Percentiles rank a stretch among this genome's conserved stretches.
Evolutionary conservation across 768 basidiomycete species (phyloP).

Genomic region (Pulveroboletus ravenelii): DNA sequence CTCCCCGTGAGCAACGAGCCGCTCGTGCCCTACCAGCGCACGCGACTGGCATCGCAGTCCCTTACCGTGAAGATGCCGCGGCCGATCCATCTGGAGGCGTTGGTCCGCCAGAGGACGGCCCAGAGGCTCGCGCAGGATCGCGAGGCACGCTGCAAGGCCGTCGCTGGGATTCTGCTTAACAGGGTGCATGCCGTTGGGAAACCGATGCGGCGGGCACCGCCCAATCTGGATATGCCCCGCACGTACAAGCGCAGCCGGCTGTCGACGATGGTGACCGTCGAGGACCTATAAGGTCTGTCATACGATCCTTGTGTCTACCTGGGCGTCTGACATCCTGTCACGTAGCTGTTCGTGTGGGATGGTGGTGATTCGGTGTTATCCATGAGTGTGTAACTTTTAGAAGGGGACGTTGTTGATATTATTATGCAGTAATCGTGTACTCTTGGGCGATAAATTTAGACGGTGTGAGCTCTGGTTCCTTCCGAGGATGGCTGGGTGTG

Average conservation of each 20-base stretch:
- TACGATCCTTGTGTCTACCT: background rate
- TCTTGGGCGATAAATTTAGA: background rate
- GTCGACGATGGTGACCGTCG: conserved; percentile 47
- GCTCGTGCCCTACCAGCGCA: conserved; percentile 22
- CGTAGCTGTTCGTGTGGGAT: too few species aligned
- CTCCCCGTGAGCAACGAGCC: conserved; percentile 10
- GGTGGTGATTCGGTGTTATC: background rate
- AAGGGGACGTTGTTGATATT: background rate
- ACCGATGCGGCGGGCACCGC: conserved; percentile 43
- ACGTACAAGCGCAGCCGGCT: conserved; percentile 51
- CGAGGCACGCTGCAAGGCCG: conserved; percentile 45
- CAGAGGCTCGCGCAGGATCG: conserved; percentile 32
- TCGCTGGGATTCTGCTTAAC: conserved; percentile 55
- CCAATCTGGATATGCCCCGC: conserved; percentile 27
- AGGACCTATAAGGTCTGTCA: conserved; percentile 27
- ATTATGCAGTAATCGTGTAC: conserved; percentile 8
- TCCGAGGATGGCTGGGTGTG: too few species aligned
- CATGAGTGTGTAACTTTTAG: too few species aligned
- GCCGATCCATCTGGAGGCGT: conserved; percentile 16
- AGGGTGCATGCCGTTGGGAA: conserved; percentile 49
- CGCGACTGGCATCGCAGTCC: conserved; percentile 26
- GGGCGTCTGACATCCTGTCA: background rate
- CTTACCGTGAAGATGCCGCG: conserved; percentile 25
- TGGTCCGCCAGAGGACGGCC: conserved; percentile 30
- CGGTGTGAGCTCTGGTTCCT: too few species aligned